Percentiles rank a stretch among this genome's conserved stretches.
Conservation (phyloP, 352 stramenopile species). For the Hyaloperonospora arabidopsidis region DNA sequence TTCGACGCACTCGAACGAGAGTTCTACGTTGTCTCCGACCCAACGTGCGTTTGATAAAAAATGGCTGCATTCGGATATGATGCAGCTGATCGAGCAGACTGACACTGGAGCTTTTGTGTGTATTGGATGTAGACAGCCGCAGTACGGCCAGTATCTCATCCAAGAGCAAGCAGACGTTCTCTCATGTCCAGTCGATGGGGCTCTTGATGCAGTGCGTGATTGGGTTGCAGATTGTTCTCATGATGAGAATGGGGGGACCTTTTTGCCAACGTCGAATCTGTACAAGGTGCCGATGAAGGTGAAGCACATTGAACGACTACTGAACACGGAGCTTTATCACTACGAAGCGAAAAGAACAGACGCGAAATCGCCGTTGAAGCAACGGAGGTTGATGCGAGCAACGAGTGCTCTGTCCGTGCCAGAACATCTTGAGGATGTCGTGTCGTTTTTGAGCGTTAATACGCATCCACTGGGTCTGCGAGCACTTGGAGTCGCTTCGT, state of each 20-base stretch:
- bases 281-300: constrained; percentile 37
- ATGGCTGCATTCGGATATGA: not conserved
- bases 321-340: constrained; percentile 46
- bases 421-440: constrained; percentile 26
- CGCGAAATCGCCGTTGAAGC: not conserved
- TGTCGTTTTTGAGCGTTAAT: constrained; percentile 69
- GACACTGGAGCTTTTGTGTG: constrained; percentile 1
- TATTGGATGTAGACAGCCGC: constrained; percentile 25
- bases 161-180: constrained; percentile 38
- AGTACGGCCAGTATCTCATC: constrained; percentile 48
- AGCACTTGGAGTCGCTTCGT: constrained; percentile 30
- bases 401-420: constrained; percentile 30
- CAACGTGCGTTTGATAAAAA: constrained; percentile 29
- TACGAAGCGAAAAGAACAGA: constrained; percentile 20
- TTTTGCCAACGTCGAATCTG: constrained; percentile 40
- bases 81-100: not conserved
- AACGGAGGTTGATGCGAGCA: constrained; percentile 38
- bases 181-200: constrained; percentile 33
- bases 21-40: constrained; percentile 50
- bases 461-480: constrained; percentile 51
- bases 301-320: constrained; percentile 38
- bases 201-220: constrained; percentile 35
- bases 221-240: constrained; percentile 33
- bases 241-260: constrained; percentile 21
- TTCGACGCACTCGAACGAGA: constrained; percentile 42